A percentile compares a stretch with the other conserved stretches of the same genome.
phyloP scores from a whole-genome alignment of 164 flowering plant species.

The Tetrastigma voinierianum region DNA sequence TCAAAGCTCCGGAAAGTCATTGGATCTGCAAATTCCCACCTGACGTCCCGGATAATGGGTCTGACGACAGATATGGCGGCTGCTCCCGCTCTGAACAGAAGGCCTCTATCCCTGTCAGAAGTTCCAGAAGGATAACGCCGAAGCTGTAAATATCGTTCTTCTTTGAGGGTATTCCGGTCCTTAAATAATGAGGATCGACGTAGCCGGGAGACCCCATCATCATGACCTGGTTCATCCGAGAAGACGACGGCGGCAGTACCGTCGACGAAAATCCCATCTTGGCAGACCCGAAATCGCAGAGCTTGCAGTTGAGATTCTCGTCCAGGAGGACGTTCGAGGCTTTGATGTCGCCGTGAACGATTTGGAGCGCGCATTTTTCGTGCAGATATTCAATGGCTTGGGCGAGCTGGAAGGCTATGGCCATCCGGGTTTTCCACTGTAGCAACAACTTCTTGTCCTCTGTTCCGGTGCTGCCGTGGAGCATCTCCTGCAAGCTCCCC shows the following conservation, averaged over 20 bases:
- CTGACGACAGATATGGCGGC: constrained; percentile 30
- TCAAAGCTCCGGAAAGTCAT: constrained; percentile 38
- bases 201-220: constrained; percentile 79
- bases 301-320: constrained; percentile 48
- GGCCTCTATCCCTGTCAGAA: constrained; percentile 69
- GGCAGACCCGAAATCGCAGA: constrained; percentile 81
- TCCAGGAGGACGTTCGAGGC: constrained; percentile 76
- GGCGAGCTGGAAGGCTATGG: constrained; percentile 64
- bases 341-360: constrained; percentile 81
- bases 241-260: constrained; percentile 25
- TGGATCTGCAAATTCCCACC: constrained; percentile 49
- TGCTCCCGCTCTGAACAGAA: constrained; percentile 38
- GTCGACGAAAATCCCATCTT: constrained; percentile 64
- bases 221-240: constrained; percentile 18
- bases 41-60: constrained; percentile 22
- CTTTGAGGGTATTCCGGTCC: constrained; percentile 75
- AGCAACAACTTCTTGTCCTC: constrained; percentile 12
- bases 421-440: constrained; percentile 57
- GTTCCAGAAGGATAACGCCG: constrained; percentile 68
- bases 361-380: constrained; percentile 45
- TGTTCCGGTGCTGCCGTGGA: constrained; percentile 22
- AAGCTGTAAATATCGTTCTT: constrained; percentile 78
- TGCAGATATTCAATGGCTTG: constrained; percentile 65
- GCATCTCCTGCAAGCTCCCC: constrained; percentile 65
- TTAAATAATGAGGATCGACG: constrained; percentile 68